Percentiles rank a stretch among this genome's conserved stretches.
phyloP scores from a whole-genome alignment of 2,329 filamentous ascomycete species.

The Xylariaceae sp. region DNA sequence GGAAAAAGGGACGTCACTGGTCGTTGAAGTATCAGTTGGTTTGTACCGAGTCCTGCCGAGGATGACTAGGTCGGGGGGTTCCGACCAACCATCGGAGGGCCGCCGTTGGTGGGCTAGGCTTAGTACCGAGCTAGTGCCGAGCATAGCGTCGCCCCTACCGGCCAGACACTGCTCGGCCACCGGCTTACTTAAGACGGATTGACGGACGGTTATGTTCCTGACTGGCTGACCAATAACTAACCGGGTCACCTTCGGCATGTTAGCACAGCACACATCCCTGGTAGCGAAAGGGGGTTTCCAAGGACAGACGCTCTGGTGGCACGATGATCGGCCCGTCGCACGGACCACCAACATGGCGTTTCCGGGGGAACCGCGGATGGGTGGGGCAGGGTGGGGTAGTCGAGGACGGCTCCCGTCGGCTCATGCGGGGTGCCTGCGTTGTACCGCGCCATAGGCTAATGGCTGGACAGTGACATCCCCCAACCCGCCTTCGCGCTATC shows the following conservation, averaged over 20 bases:
- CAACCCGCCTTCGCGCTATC: background rate
- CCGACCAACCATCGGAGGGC: conserved; percentile 13
- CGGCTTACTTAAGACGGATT: no score
- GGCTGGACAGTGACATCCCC: conserved; percentile 12
- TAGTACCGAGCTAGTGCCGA: no score
- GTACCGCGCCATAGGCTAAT: conserved; percentile 6
- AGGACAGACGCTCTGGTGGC: background rate
- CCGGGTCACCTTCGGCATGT: no score
- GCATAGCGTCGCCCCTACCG: no score
- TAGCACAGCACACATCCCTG: no score
- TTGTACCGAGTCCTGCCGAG: no score
- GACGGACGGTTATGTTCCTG: no score
- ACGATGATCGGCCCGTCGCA: conserved; percentile 22
- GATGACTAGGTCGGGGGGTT: conserved; percentile 8
- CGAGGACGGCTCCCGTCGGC: conserved; percentile 32
- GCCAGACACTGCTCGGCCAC: no score
- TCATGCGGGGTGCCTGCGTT: conserved; percentile 29
- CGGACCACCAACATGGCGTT: background rate
- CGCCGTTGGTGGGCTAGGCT: background rate
- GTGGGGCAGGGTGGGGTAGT: background rate
- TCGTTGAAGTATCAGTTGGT: no score
- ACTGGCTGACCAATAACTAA: no score
- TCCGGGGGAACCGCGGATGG: background rate
- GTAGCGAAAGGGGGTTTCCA: no score
- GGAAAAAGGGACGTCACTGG: no score